Evolutionary conservation across 805 yeast species (phyloP).

Genomic region (Wickerhamiella bombiphila): DNA sequence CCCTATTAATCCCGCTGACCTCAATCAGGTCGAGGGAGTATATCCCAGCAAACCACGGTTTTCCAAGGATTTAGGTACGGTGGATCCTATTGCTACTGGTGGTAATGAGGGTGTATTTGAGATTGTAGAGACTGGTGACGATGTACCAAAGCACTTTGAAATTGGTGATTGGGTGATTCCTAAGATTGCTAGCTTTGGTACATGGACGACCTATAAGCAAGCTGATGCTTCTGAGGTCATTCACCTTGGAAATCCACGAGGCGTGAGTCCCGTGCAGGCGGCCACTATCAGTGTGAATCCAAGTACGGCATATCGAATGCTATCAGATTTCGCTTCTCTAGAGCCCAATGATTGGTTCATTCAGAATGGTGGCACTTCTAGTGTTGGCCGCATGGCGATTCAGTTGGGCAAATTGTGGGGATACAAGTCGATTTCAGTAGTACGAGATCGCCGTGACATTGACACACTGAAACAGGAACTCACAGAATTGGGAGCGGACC

Average conservation of each 20-base stretch:
- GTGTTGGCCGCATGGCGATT: conserved; percentile 82
- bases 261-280: conserved; percentile 32
- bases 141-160: conserved; percentile 24
- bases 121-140: conserved; percentile 55
- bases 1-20: conserved; percentile 84
- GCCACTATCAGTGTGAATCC: conserved; percentile 92
- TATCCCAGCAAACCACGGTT: conserved; percentile 66
- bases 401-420: conserved; percentile 75
- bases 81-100: conserved; percentile 62
- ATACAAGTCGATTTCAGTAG: conserved; percentile 68
- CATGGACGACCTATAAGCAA: conserved; percentile 78
- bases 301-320: conserved; percentile 78
- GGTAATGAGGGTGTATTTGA: conserved; percentile 93
- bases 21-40: conserved; percentile 73
- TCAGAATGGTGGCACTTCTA: conserved; percentile 93
- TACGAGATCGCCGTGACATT: conserved; percentile 71
- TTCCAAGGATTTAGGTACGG: conserved; percentile 31
- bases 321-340: conserved; percentile 50
- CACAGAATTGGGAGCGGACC: conserved; percentile 60
- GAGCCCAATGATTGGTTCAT: conserved; percentile 72
- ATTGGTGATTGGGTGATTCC: conserved; percentile 88
- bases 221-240: conserved; percentile 39
- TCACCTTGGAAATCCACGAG: conserved; percentile 36
- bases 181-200: conserved; percentile 61
- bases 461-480: conserved; percentile 46